Evolutionary conservation across 2,329 filamentous ascomycete species (phyloP), one percentile per base, ranked within the genome.

Genomic region (Pyricularia sp.): DNA sequence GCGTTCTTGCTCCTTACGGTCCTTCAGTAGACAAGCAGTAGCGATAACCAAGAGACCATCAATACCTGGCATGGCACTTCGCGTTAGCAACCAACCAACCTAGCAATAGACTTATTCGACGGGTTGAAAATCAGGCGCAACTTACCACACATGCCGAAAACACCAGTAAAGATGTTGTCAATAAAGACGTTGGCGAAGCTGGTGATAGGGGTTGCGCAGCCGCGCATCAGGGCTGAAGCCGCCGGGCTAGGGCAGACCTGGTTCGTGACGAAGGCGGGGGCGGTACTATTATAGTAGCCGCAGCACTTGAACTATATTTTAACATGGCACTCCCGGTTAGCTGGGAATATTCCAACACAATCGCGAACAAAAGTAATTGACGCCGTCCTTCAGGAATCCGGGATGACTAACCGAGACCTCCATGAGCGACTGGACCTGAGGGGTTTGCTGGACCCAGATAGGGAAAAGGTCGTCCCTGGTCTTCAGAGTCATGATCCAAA

Each of bases 1-100:
- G 70, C 92, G 85, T 78, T 91, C 88, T 75, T 88, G 87, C 81
- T 95, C 92, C 79, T 90, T 91, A 76, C 92, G 88, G 74, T 93
- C 89, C 83, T 93, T 94, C 74, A 93, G 83, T 64, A 95, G 83
- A 79, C 92, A 93, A 33, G 90, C 89, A 14, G 90, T 88, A 72
- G 87, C 86, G 69, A 94, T 81, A 72, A 94, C 80, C 66, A 94
- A 82, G 67, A 92, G 75, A 61, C 85, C 85, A 75, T 93, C 88
- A 72, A 92, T 77, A 69, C 36, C 66, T 67, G 26, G 23, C 5
- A 20, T 12, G 42, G 84, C 28, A 50, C 59, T 80, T n/a, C 5
- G 17, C 17, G 42, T 55, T n/a, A 79, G 73, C 28, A 36, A 23
- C 31, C 28, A 23, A 31, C 28, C 23, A 11, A 11, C n/a, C n/a